These are phyloP conservation scores for Cyberlindnera misumaiensis DNA, from an alignment of 805 yeast species.

Conservation along the genomic window DNA sequence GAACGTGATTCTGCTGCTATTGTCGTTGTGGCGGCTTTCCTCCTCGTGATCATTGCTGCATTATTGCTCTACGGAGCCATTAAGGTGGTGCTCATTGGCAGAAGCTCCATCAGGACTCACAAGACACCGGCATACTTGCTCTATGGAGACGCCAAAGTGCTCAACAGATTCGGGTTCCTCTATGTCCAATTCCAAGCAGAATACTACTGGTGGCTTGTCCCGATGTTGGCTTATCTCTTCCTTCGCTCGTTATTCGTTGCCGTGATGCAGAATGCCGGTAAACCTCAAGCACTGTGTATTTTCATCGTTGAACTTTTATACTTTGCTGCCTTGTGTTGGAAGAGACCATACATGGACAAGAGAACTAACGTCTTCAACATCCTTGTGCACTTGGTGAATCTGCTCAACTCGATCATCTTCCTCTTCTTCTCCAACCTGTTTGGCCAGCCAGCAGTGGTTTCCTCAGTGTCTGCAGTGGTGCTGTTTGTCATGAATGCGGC, in stretches of 20 bases:
- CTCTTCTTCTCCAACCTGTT: conserved; percentile 83
- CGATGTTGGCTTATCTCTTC: conserved; percentile 58
- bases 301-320: conserved; percentile 71
- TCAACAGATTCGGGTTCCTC: conserved; percentile 86
- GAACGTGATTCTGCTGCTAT: conserved; percentile 79
- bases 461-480: conserved; percentile 86
- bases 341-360: conserved; percentile 90
- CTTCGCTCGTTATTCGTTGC: conserved; percentile 81
- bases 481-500: conserved; percentile 86
- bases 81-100: conserved; percentile 70
- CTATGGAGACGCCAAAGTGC: conserved; percentile 72
- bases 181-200: conserved; percentile 90
- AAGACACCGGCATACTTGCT: conserved; percentile 89
- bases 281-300: conserved; percentile 70
- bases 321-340: conserved; percentile 56
- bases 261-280: conserved; percentile 73
- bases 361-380: conserved; percentile 93
- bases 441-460: conserved; percentile 79
- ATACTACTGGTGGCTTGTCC: conserved; percentile 72
- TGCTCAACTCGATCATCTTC: conserved; percentile 80
- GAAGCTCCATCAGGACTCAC: conserved; percentile 61
- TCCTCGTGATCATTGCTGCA: conserved; percentile 50
- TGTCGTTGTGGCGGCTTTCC: conserved; percentile 69
- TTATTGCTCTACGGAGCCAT: conserved; percentile 66
- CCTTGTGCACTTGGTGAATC: conserved; percentile 69